phyloP scores from a whole-genome alignment of 768 basidiomycete species.

The Coprinellus micaceus region DNA sequence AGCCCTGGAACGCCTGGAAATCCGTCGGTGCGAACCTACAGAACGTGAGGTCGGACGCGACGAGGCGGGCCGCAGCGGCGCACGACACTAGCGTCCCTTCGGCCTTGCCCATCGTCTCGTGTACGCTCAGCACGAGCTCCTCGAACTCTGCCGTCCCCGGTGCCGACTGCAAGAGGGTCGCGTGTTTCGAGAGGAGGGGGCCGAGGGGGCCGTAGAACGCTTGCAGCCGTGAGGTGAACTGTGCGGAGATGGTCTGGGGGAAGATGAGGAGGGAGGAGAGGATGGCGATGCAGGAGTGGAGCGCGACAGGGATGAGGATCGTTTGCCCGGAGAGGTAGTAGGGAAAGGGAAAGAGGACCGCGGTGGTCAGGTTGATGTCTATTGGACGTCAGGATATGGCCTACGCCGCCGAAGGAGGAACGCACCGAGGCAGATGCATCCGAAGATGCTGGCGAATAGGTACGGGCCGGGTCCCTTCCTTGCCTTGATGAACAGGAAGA shows the following conservation, averaged over 20 bases:
- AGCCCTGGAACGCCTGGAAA: slow-evolving; percentile 46
- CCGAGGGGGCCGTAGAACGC: slow-evolving; percentile 47
- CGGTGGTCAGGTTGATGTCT: slow-evolving; percentile 61
- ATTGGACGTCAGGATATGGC: background rate
- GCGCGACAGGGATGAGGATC: slow-evolving; percentile 50
- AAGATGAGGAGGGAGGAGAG: slow-evolving; percentile 52
- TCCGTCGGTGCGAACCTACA: slow-evolving; percentile 57
- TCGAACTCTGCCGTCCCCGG: slow-evolving; percentile 40
- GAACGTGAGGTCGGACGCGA: slow-evolving; percentile 58
- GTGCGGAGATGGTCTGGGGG: slow-evolving; percentile 57
- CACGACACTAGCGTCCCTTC: slow-evolving; percentile 54
- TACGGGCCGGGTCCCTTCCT: slow-evolving; percentile 63
- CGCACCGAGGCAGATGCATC: slow-evolving; percentile 57
- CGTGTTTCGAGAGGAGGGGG: slow-evolving; percentile 43
- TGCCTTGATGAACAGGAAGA: slow-evolving; percentile 59
- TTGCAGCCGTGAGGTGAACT: slow-evolving; percentile 50
- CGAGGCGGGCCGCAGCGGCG: slow-evolving; percentile 47
- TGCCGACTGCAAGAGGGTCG: slow-evolving; percentile 39
- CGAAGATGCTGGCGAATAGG: slow-evolving; percentile 50
- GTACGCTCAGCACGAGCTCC: slow-evolving; percentile 26
- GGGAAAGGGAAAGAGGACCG: slow-evolving; percentile 61
- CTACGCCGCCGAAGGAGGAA: background rate
- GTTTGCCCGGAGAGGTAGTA: slow-evolving; percentile 53
- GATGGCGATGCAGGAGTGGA: slow-evolving; percentile 44
- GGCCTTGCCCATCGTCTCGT: slow-evolving; percentile 28